Evolutionary conservation across 2,329 filamentous ascomycete genomes (phyloP), one percentile per base, ranked within the genome.

Genomic region (Uncinocarpus reesii): DNA sequence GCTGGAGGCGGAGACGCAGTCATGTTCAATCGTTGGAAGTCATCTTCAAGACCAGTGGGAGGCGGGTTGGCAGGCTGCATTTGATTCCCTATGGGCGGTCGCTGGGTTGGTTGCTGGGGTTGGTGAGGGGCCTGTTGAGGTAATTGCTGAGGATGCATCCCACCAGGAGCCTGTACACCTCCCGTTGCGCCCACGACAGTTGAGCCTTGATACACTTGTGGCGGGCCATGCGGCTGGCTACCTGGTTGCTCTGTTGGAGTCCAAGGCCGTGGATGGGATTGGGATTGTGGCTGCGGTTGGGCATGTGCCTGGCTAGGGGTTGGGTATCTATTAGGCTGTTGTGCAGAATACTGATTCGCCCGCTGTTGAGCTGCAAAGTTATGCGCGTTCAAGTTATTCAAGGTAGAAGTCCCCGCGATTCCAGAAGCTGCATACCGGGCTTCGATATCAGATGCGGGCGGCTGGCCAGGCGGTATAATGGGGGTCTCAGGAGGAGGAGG

Each of bases 401-500:
- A 71, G 1, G 88, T 93, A 2, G 83, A 83, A 0, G 86, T 83
- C 2, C 88, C 89, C 2, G 88, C 86, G 54, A 95, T 95, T 29
- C 89, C 89, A 23, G 88, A 84, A 2, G 88, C 87, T 2, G 89
- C 89, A 73, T 93, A 95, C 48, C 88, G 80, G 43, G 87, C 86
- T 64, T 95, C 89, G 57, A 95, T 95, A 48, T 86, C 86, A 34
- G 84, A 86, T 47, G 80, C 80, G 1, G 83, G 79, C n/a, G 80
- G 73, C 46, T 73, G 74, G 15, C 79, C 80, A 1, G 84, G 85
- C 34, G 83, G 84, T 24, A 84, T 77, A 52, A 90, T 76, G 26
- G 92, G 87, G 0, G 92, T 96, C 64, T 96, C 90, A 7, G 92
- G 92, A 1, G 92, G 92, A 3, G 92, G 90, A 4, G 92, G 92